A percentile compares a stretch with the other conserved stretches of the same genome.
Conservation (phyloP, 495 filamentous ascomycete genomes). For the Rhizodiscina lignyota region DNA sequence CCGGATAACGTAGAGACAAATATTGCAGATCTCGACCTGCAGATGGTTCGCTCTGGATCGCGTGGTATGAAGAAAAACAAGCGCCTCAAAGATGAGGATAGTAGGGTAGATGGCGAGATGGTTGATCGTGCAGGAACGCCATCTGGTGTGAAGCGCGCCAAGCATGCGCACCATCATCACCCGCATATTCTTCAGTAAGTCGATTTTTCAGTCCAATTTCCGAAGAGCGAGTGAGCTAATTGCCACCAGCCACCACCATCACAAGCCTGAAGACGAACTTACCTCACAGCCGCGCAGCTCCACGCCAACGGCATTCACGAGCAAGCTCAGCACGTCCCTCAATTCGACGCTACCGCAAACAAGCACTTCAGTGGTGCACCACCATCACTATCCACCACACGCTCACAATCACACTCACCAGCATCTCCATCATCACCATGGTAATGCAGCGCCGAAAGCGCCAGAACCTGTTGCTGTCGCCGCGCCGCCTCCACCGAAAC, state of each 20-base stretch:
- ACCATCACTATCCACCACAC: conserved; percentile 24
- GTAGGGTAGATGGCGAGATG: conserved; percentile 35
- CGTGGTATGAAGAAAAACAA: conserved; percentile 38
- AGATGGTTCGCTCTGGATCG: conserved; percentile 24
- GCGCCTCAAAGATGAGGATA: conserved; percentile 36
- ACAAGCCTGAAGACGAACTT: conserved; percentile 48
- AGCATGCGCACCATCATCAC: conserved; percentile 28
- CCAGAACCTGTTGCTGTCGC: conserved; percentile 22
- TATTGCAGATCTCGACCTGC: conserved; percentile 4
- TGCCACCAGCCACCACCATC: conserved; percentile 41
- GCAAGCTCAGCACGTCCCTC: conserved; percentile 6
- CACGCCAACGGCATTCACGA: conserved; percentile 5
- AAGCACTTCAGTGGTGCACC: conserved; percentile 7
- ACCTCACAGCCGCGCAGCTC: conserved; percentile 4
- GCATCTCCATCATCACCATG: conserved; percentile 16
- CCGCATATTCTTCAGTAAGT: conserved; percentile 27
- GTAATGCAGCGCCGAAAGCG: background rate
- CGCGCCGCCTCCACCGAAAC: conserved; percentile 36
- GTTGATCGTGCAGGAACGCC: conserved; percentile 29
- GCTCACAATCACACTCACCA: conserved; percentile 32
- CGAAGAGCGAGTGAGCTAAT: too few species aligned
- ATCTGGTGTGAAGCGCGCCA: conserved; percentile 1
- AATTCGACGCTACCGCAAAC: conserved; percentile 2
- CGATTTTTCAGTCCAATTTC: background rate
- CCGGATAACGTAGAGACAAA: conserved; percentile 4